Conservation (phyloP, 2,329 filamentous ascomycete species). For the Rhytidhysteron rufulum region DNA sequence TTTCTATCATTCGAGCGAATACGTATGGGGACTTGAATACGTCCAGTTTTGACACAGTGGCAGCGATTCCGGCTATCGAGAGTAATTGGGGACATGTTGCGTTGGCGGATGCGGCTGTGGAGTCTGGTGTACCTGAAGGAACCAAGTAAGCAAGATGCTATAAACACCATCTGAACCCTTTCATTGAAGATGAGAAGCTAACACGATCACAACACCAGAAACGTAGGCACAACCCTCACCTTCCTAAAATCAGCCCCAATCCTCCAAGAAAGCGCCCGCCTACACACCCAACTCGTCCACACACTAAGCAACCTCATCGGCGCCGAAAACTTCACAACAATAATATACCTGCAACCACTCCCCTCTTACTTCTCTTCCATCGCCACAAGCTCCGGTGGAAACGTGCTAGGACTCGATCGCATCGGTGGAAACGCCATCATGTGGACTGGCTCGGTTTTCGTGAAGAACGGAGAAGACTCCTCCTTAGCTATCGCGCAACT, state of each 20-base stretch:
- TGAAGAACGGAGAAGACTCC: slow-evolving; percentile 10
- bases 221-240: slow-evolving; percentile 3
- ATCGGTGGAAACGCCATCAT: slow-evolving; percentile 12
- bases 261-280: slow-evolving; percentile 1
- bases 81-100: slow-evolving; percentile 2
- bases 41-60: slow-evolving; percentile 5
- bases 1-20: slow-evolving; percentile 3
- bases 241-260: slow-evolving; percentile 6
- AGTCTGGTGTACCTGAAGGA: slow-evolving; percentile 1
- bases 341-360: slow-evolving; percentile 11
- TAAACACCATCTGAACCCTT: background rate
- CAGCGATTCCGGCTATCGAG: slow-evolving; percentile 1
- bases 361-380: slow-evolving; percentile 9
- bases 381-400: slow-evolving; percentile 8
- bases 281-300: slow-evolving; percentile 1
- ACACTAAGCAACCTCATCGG: slow-evolving; percentile 2
- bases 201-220: background rate
- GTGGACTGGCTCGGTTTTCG: slow-evolving; percentile 6
- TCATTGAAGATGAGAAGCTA: background rate
- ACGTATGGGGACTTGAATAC: slow-evolving; percentile 8
- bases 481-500: slow-evolving; percentile 4
- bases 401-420: slow-evolving; percentile 16
- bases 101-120: slow-evolving; percentile 7
- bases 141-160: background rate
- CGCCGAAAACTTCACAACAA: slow-evolving; percentile 11